Evolutionary conservation across 352 stramenopile genomes (phyloP).

Genomic region (Salisapilia sapeloensis): DNA sequence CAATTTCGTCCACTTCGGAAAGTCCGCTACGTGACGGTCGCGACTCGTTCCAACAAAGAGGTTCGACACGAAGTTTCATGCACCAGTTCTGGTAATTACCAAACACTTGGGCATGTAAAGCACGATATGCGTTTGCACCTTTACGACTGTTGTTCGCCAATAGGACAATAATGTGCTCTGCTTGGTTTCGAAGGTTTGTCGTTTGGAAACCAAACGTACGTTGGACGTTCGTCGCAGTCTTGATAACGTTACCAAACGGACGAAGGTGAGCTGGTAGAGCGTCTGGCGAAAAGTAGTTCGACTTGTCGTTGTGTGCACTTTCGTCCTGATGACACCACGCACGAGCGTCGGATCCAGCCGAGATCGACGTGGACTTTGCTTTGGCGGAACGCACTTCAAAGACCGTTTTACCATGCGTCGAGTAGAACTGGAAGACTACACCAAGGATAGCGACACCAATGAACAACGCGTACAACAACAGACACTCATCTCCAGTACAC

Average conservation of each 20-base stretch:
- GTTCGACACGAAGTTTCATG: constrained; percentile 57
- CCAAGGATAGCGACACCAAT: constrained; percentile 14
- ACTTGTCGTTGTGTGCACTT: constrained; percentile 16
- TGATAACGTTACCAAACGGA: constrained; percentile 69
- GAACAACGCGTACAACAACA: constrained; percentile 44
- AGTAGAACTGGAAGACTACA: constrained; percentile 29
- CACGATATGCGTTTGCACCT: constrained; percentile 62
- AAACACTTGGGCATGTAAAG: constrained; percentile 67
- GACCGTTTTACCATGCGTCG: constrained; percentile 9
- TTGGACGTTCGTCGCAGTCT: constrained; percentile 72
- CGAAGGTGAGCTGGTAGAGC: constrained; percentile 69
- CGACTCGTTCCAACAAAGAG: constrained; percentile 53
- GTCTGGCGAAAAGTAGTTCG: constrained; percentile 68
- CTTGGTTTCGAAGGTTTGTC: constrained; percentile 90
- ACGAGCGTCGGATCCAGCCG: constrained; percentile 61
- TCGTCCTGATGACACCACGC: constrained; percentile 45
- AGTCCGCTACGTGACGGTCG: constrained; percentile 49
- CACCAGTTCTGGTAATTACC: constrained; percentile 83
- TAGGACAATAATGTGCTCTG: constrained; percentile 94
- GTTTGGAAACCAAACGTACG: constrained; percentile 70
- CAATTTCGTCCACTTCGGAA: constrained; percentile 81
- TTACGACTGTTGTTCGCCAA: constrained; percentile 85
- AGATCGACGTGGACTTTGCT: constrained; percentile 27
- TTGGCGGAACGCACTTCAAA: no score
- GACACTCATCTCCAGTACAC: constrained; percentile 35